Base-by-base conservation (phyloP, 163 green algal species). In the Volvox carteri region DNA sequence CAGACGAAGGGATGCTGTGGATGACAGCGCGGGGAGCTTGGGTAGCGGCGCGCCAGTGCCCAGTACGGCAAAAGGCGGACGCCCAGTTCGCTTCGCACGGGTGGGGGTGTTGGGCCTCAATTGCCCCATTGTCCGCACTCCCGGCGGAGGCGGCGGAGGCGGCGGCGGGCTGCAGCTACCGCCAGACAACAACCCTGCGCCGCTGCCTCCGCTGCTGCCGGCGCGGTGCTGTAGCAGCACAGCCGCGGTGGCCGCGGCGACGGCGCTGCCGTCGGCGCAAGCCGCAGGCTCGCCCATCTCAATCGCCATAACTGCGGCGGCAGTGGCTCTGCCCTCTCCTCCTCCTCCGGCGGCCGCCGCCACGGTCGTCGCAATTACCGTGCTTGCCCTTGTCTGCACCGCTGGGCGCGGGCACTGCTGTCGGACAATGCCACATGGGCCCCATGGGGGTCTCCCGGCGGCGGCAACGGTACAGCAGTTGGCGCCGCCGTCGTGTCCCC, bases 1-100 rank as follows among this genome's bases (percentile, higher is more conserved):
- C 18, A 72, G 11, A 1, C 52, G 67, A 21, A 81, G 50, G 8
- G 83, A 73, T 1, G 83, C 83, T 4, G 19, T 62, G 83, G 35
- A 54, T 0, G 83, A 88, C 35, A 88, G 50, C 28, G 83, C 83
- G 14, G 83, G 83, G 2, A 88, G 83, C 83, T 88, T 88, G 25
- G 83, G 83, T 35, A 88, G 48, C 25, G 68, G 68, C 12, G 68
- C 83, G 12, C 83, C 83, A 1, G 62, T 6, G 14, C 80, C 62
- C 62, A 87, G 80, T 30, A 25, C 62, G 4, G 21, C 68, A 0
- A 52, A 83, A 9, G 83, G 83, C 67, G 83, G 83, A 3, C 68
- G 67, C 7, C 83, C 83, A 0, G 83, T 88, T 23, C 83, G 68
- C 46, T 74, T 74, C 1, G 83, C 83, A 39, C 83, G 83, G 11